Evolutionary conservation across 306 rosid species (phyloP).

Genomic region (Senna siamea): DNA sequence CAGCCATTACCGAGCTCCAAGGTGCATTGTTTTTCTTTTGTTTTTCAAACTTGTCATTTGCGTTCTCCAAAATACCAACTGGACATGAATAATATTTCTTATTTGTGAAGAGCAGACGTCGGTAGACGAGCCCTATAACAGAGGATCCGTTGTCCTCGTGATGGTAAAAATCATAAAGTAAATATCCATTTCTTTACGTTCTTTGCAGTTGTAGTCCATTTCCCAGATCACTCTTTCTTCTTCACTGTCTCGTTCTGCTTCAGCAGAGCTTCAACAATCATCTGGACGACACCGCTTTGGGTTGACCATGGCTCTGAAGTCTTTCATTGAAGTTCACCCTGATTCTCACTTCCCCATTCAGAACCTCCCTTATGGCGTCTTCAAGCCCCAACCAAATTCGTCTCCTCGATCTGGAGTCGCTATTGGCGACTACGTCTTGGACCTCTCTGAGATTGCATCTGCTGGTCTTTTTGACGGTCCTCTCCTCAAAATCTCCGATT

Average conservation of each 20-base stretch:
- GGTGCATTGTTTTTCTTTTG: too few relatives aligned
- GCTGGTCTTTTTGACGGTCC: slow-evolving; percentile 85
- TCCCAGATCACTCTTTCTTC: background rate
- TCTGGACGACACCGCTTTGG: slow-evolving; percentile 1
- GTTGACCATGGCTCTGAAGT: slow-evolving; percentile 53
- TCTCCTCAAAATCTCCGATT: slow-evolving; percentile 75
- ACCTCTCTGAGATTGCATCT: slow-evolving; percentile 71
- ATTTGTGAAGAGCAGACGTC: too few relatives aligned
- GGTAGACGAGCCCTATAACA: too few relatives aligned
- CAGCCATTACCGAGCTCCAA: too few relatives aligned
- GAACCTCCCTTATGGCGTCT: slow-evolving; percentile 86
- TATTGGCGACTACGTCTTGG: slow-evolving; percentile 84
- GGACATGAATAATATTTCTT: too few relatives aligned
- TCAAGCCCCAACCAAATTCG: slow-evolving; percentile 61
- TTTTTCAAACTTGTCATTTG: too few relatives aligned
- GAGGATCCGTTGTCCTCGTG: too few relatives aligned
- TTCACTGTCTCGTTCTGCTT: background rate
- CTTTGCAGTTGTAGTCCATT: background rate
- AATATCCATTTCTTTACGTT: background rate
- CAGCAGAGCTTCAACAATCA: background rate
- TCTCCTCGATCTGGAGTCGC: slow-evolving; percentile 81
- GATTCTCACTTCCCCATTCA: slow-evolving; percentile 91
- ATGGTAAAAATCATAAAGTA: too few relatives aligned
- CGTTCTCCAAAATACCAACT: too few relatives aligned
- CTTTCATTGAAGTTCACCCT: slow-evolving; percentile 69